A percentile compares a stretch with the other conserved stretches of the same genome.
Evolutionary conservation across 106 monocot species (phyloP).

Genomic region (Dioscorea dumetorum): DNA sequence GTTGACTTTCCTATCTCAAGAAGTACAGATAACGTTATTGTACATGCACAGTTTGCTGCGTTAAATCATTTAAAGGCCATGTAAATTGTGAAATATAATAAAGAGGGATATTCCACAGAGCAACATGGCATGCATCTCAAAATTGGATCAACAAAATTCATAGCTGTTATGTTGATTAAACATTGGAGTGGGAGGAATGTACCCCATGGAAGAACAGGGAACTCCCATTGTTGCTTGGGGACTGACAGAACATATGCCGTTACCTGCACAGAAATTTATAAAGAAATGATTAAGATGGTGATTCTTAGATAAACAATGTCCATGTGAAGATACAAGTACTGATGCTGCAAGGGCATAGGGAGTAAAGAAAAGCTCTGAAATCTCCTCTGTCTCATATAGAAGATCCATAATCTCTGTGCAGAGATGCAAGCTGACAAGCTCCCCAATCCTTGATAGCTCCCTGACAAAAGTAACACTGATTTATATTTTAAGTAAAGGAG

Average conservation of each 20-base stretch:
- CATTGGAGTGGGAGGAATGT: background rate
- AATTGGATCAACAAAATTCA: too few relatives aligned
- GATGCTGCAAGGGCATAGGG: constrained; percentile 51
- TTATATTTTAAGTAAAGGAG: background rate
- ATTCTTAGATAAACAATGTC: background rate
- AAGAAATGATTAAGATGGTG: background rate
- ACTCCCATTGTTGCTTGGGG: constrained; percentile 65
- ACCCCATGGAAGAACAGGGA: constrained; percentile 96
- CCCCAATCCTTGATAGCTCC: constrained; percentile 66
- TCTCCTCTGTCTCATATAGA: constrained; percentile 74
- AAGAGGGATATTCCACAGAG: too few relatives aligned
- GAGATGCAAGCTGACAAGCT: constrained; percentile 41
- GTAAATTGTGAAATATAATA: too few relatives aligned
- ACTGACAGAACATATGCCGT: constrained; percentile 63
- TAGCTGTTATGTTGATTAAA: too few relatives aligned
- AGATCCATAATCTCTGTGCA: constrained; percentile 94
- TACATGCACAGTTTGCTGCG: too few relatives aligned
- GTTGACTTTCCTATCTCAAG: too few relatives aligned
- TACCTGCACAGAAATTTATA: constrained; percentile 35
- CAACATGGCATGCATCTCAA: too few relatives aligned
- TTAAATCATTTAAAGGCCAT: too few relatives aligned
- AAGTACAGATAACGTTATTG: too few relatives aligned
- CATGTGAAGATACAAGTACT: constrained; percentile 37
- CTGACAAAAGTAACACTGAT: constrained; percentile 21
- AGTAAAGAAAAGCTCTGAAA: constrained; percentile 21